phyloP scores from a whole-genome alignment of 2,329 filamentous ascomycete species.

The Penicillium sumatraense region DNA sequence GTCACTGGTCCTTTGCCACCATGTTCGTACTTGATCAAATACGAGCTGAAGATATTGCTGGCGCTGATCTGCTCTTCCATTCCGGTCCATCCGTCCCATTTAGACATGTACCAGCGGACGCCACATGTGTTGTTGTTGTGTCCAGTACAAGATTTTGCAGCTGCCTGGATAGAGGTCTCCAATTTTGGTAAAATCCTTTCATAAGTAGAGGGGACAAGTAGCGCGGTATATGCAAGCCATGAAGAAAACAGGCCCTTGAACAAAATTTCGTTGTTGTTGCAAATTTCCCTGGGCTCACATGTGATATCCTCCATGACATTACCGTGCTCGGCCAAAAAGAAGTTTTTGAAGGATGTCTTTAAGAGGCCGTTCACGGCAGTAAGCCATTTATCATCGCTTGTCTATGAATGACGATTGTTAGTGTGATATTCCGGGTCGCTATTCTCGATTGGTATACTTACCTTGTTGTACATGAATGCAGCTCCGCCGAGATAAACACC shows the following conservation, averaged over 20 bases:
- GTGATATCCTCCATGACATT: conserved; percentile 59
- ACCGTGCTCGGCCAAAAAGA: conserved; percentile 44
- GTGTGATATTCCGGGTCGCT: not conserved
- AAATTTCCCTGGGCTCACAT: conserved; percentile 40
- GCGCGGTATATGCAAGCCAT: conserved; percentile 65
- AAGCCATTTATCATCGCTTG: conserved; percentile 59
- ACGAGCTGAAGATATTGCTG: conserved; percentile 66
- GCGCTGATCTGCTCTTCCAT: conserved; percentile 73
- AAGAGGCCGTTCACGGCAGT: conserved; percentile 58
- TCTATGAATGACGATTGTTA: conserved; percentile 31
- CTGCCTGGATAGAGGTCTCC: conserved; percentile 61
- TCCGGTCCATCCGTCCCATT: conserved; percentile 62
- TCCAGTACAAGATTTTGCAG: conserved; percentile 66
- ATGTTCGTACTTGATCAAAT: conserved; percentile 52
- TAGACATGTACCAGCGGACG: conserved; percentile 61
- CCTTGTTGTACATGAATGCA: conserved; percentile 71
- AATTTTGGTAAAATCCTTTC: conserved; percentile 63
- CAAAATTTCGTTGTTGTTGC: conserved; percentile 72
- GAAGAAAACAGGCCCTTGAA: conserved; percentile 74
- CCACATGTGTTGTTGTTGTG: conserved; percentile 65
- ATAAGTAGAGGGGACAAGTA: conserved; percentile 65
- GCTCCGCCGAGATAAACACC: conserved; percentile 64
- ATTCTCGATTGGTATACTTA: conserved; percentile 33
- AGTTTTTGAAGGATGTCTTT: not conserved
- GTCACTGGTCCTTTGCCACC: conserved; percentile 50